Conservation (phyloP, 768 basidiomycete species). For the Lentinula sp. region DNA sequence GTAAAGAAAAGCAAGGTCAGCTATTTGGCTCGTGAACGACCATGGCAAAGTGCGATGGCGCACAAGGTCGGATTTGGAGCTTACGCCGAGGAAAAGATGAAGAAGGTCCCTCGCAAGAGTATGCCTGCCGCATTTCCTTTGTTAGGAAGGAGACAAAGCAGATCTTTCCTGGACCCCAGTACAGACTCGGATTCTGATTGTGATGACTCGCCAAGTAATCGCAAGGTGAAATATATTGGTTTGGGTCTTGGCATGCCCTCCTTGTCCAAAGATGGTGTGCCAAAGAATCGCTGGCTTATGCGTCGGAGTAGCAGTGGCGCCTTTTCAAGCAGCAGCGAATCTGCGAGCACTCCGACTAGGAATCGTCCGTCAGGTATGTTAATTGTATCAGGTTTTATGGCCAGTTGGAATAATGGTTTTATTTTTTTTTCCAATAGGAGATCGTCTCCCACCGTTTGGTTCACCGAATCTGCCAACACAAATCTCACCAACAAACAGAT, state of each 20-base stretch:
- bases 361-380: conserved; percentile 41
- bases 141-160: conserved; percentile 23
- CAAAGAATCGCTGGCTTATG: conserved; percentile 57
- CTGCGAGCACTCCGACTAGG: conserved; percentile 58
- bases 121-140: conserved; percentile 66
- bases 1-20: conserved; percentile 70
- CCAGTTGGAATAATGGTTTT: background rate
- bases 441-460: conserved; percentile 39
- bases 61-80: conserved; percentile 49
- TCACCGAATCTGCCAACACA: conserved; percentile 41
- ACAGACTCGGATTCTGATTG: conserved; percentile 61
- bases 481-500: conserved; percentile 35
- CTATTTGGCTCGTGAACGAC: conserved; percentile 50
- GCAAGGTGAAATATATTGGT: conserved; percentile 51
- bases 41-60: conserved; percentile 79
- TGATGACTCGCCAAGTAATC: conserved; percentile 57
- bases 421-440: conserved; percentile 27
- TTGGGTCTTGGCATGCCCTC: conserved; percentile 62
- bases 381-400: conserved; percentile 3
- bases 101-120: conserved; percentile 62
- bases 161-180: conserved; percentile 28
- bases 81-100: conserved; percentile 36
- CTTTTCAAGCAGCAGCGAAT: conserved; percentile 73
- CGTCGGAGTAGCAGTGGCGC: conserved; percentile 78
- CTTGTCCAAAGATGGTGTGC: conserved; percentile 19